phyloP scores from a whole-genome alignment of 495 filamentous ascomycete genomes.

The Hypoxylon subgilvum region DNA sequence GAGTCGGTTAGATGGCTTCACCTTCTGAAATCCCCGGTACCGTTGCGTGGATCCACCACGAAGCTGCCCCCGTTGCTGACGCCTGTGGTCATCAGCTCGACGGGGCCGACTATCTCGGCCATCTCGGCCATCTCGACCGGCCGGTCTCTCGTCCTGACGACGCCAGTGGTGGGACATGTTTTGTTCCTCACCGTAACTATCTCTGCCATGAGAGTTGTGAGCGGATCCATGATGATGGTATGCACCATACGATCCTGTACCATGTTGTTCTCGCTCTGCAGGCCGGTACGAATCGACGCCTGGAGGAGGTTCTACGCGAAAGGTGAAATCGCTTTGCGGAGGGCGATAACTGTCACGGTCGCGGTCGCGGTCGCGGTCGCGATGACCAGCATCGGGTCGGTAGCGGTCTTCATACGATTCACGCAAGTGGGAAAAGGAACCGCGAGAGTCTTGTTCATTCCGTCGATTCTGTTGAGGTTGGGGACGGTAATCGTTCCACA shows the following conservation, averaged over 20 bases:
- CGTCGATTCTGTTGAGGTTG: conserved; percentile 20
- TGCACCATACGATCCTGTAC: conserved; percentile 27
- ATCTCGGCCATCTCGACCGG: conserved; percentile 16
- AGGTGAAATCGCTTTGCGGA: conserved; percentile 55
- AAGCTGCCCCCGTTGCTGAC: conserved; percentile 3
- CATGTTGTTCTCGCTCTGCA: conserved; percentile 18
- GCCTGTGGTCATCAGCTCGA: conserved; percentile 25
- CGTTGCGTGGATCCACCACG: background rate
- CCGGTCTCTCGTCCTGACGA: conserved; percentile 8
- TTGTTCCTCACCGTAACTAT: conserved; percentile 21
- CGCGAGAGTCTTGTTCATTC: conserved; percentile 26
- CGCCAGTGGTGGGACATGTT: conserved; percentile 6
- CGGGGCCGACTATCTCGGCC: conserved; percentile 19
- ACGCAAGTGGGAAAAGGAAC: conserved; percentile 30
- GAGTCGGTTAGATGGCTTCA: conserved; percentile 45
- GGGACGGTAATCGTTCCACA: conserved; percentile 33
- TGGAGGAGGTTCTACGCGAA: conserved; percentile 49
- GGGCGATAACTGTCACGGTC: conserved; percentile 37
- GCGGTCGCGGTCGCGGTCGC: conserved; percentile 27
- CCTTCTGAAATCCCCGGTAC: too few relatives aligned
- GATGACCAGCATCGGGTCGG: conserved; percentile 17
- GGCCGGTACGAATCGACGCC: conserved; percentile 41
- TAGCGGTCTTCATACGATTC: conserved; percentile 16
- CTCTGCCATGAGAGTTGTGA: conserved; percentile 9
- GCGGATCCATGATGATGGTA: conserved; percentile 11